Conservation (phyloP, 768 basidiomycete genomes). For the Amanita fuliginea region DNA sequence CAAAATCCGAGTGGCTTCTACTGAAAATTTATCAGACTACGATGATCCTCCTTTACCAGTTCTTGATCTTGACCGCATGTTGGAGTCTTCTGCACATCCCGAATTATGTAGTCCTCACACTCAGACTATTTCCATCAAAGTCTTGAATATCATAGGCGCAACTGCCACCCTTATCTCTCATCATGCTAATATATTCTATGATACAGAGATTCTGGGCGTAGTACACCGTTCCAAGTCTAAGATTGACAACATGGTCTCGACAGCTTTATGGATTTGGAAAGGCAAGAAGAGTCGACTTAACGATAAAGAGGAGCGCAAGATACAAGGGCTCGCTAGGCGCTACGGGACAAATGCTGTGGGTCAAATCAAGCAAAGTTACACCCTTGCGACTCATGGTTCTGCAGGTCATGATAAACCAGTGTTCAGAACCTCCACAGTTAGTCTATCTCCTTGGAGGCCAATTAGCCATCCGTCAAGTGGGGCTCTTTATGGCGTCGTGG, state of each 20-base stretch:
- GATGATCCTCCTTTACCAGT: slow-evolving; percentile 32
- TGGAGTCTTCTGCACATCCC: slow-evolving; percentile 17
- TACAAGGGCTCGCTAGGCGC: slow-evolving; percentile 59
- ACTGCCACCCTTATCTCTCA: slow-evolving; percentile 33
- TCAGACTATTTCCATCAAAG: slow-evolving; percentile 64
- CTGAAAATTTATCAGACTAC: slow-evolving; percentile 11
- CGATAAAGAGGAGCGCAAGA: slow-evolving; percentile 53
- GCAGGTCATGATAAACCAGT: slow-evolving; percentile 41
- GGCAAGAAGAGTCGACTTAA: slow-evolving; percentile 44
- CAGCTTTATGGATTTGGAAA: slow-evolving; percentile 69
- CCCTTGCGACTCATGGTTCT: background rate
- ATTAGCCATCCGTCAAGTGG: slow-evolving; percentile 67
- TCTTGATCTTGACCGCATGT: slow-evolving; percentile 37
- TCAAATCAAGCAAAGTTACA: slow-evolving; percentile 1
- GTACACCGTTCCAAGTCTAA: slow-evolving; percentile 60
- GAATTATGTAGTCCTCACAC: slow-evolving; percentile 20
- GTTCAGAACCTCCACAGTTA: slow-evolving; percentile 52
- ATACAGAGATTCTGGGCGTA: slow-evolving; percentile 57
- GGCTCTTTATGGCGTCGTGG: slow-evolving; percentile 2
- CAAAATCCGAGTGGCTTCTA: background rate
- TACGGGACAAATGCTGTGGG: slow-evolving; percentile 60
- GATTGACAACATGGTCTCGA: slow-evolving; percentile 53
- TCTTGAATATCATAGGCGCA: slow-evolving; percentile 46
- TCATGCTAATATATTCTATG: slow-evolving; percentile 54
- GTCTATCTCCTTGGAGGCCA: slow-evolving; percentile 56